Evolutionary conservation across 2,329 filamentous ascomycete genomes (phyloP).

Genomic region (Moelleriella libera): DNA sequence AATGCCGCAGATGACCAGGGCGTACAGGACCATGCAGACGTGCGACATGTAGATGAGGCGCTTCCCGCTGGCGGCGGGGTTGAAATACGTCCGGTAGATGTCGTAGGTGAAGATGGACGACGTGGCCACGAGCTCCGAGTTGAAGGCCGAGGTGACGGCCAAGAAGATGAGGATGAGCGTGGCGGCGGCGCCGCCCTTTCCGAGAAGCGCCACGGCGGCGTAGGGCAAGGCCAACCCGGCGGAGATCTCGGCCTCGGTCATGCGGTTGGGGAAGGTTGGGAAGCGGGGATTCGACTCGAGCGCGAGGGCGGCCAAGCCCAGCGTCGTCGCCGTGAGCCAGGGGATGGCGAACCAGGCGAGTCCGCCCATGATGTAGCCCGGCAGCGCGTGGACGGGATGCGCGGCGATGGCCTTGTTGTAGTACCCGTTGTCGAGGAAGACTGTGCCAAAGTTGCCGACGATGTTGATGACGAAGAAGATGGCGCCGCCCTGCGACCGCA

Average conservation of each 20-base stretch:
- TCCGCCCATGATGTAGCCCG: conserved; percentile 78
- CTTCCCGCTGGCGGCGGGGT: conserved; percentile 60
- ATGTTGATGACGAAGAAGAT: conserved; percentile 88
- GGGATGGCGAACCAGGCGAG: conserved; percentile 88
- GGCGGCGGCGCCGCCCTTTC: conserved; percentile 64
- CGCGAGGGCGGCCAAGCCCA: conserved; percentile 70
- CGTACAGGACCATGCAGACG: conserved; percentile 54
- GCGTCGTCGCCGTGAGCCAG: conserved; percentile 77
- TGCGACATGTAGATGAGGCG: conserved; percentile 72
- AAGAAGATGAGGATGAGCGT: conserved; percentile 77
- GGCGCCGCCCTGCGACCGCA: conserved; percentile 56
- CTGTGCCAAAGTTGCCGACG: conserved; percentile 70
- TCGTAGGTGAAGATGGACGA: conserved; percentile 82
- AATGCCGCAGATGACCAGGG: conserved; percentile 63
- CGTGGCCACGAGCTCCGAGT: conserved; percentile 73
- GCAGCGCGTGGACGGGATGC: conserved; percentile 69
- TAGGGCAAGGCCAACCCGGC: conserved; percentile 78
- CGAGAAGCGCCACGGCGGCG: conserved; percentile 70
- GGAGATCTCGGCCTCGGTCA: conserved; percentile 59
- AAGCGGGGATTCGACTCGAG: conserved; percentile 61
- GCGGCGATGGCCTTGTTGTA: conserved; percentile 92
- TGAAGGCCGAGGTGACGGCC: conserved; percentile 76
- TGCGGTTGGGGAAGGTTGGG: conserved; percentile 59
- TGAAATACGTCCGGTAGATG: conserved; percentile 76
- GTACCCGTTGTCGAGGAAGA: conserved; percentile 79